Evolutionary conservation across 148 eudicot species (phyloP), one percentile per base, ranked within the genome.

Genomic region (Silene uniflora): DNA sequence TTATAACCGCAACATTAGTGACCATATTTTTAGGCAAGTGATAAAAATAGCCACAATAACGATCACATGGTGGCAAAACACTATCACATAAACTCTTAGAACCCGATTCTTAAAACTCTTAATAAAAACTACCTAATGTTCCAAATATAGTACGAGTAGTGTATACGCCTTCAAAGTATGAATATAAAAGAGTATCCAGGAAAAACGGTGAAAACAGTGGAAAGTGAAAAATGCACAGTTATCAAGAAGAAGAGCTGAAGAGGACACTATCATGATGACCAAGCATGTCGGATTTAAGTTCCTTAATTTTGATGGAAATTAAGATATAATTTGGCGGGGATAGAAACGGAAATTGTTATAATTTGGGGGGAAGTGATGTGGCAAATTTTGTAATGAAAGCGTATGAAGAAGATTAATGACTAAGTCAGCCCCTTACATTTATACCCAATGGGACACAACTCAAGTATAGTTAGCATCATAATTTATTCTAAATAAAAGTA

Each of bases 1-100:
- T 14, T 44, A 68, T 44, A 13, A 70, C 62, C 63, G 69, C n/a
- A 63, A 67, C 61, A 77, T 76, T 67, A 73, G 71, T 35, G 67
- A 22, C 22, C 61, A 18, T 5, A 35, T 11, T 23, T 39, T 18
- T n/a, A n/a, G n/a, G n/a, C n/a, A n/a, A n/a, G n/a, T n/a, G n/a
- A n/a, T n/a, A n/a, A n/a, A n/a, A n/a, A n/a, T n/a, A n/a, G n/a
- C n/a, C 39, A 70, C 32, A 47, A 47, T 19, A 3, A 62, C 11
- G 27, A 7, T 27, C 19, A 6, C 22, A 55, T 55, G 59, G 2
- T n/a, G 17, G 3, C 59, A 55, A 0, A 0, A 55, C 16, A 55
- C 17, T 0, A 55, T 55, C 18, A 18, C n/a, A n/a, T n/a, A n/a
- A n/a, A n/a, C n/a, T n/a, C n/a, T n/a, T n/a, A n/a, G n/a, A n/a